Evolutionary conservation across 257 asterid genomes (phyloP), one percentile per base, ranked within the genome.

Genomic region (Solanum pennellii): DNA sequence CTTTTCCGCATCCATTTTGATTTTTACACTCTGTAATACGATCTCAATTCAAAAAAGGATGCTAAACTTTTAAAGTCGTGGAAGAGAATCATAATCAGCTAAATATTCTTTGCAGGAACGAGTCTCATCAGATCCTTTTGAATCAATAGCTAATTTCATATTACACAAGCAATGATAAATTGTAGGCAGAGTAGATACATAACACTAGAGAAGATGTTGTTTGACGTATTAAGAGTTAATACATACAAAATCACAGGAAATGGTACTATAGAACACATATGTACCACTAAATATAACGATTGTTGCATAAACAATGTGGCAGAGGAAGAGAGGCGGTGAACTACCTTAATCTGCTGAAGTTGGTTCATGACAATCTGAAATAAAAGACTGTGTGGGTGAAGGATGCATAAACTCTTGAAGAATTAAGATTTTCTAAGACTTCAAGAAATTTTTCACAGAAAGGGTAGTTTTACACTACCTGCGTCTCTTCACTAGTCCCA

Each of bases 401-500:
- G 27, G 21, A 33, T 31, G 69, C 85, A 82, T 18, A 16, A 72
- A 72, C 47, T 20, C 71, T 60, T 75, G 42, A 86, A 31, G 72
- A 75, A 44, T 49, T 41, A 27, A 18, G 39, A 49, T 82, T 27
- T 82, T 49, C 85, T 27, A 56, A 18, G 29, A 49, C 6, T 49
- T 82, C 13, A 29, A 82, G 12, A 27, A 29, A 18, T 29, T 45
- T 49, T 45, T 82, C 69, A 82, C 16, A 49, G 69, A 29, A 65
- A 37, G 31, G 59, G 85, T 83, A 56, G 66, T 33, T 60, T 82
- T 74, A 23, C 20, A 69, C 9, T 88, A 94, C 99, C 96, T 93
- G 93, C 13, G 94, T 90, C 89, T 97, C 99, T 89, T 94, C 98
- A 87, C 92, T 92, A 60, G 92, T 93, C 86, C 95, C 98, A 9